Evolutionary conservation across 1,139 yeast genomes (phyloP), one percentile per base, ranked within the genome.

Genomic region (Lodderomyces theae): DNA sequence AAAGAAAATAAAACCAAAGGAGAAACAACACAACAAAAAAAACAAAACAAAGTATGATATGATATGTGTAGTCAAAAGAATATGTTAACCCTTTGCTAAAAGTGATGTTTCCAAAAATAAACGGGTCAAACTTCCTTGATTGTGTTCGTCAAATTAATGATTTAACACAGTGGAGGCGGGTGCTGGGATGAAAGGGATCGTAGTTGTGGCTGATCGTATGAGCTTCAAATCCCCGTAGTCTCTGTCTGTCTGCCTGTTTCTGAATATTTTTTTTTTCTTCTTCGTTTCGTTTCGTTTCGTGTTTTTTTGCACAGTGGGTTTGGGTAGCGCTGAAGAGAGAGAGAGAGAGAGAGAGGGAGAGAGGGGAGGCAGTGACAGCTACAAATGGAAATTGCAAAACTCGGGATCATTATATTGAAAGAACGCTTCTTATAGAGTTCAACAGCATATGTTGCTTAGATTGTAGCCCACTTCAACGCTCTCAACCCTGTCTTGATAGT

Each of bases 401-500:
- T n/a, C n/a, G n/a, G n/a, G n/a, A n/a, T n/a, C n/a, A n/a, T n/a
- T n/a, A n/a, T n/a, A n/a, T n/a, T n/a, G n/a, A n/a, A n/a, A n/a
- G n/a, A n/a, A n/a, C n/a, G n/a, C n/a, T n/a, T n/a, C n/a, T n/a
- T n/a, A n/a, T n/a, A n/a, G n/a, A n/a, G n/a, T 8, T 11, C 11
- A 63, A 47, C 72, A 63, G 50, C 70, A 61, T 8, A 65, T 44
- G 38, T 61, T 62, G 44, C 54, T 52, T 36, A 70, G 34, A 19
- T 66, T 71, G 33, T 61, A 51, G 3, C 72, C 72, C 11, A 67
- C 51, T 9, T 59, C 64, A 7, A 67, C 72, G 16, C 51, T 51
- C 9, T 54, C 61, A 10, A 66, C 69, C 29, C 49, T 44, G 2
- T 53, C 48, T 2, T 53, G 48, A 79, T 82, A 82, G 77, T 84